Conservation (phyloP, 2,329 filamentous ascomycete species). For the Colletotrichum sp. region DNA sequence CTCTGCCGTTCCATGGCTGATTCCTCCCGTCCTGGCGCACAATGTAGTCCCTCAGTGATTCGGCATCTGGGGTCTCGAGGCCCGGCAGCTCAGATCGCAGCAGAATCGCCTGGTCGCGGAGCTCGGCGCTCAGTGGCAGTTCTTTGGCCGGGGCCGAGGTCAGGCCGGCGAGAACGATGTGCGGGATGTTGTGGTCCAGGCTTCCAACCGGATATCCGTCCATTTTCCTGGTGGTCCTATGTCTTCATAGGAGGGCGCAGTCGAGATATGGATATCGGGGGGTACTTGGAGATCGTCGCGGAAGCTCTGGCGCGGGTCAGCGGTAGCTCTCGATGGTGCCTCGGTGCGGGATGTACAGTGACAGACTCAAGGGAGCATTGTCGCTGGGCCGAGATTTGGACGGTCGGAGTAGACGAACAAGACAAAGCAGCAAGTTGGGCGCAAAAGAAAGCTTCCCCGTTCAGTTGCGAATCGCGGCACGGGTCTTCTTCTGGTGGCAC, state of each 20-base stretch:
- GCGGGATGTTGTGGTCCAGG: conserved; percentile 84
- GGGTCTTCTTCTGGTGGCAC: background rate
- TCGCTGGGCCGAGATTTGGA: background rate
- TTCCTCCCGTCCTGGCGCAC: conserved; percentile 66
- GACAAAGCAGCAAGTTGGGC: background rate
- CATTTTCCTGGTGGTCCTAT: conserved; percentile 52
- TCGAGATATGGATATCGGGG: background rate
- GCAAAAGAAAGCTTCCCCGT: background rate
- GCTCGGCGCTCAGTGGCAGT: conserved; percentile 49
- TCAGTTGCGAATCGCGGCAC: background rate
- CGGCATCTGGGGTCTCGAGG: conserved; percentile 68
- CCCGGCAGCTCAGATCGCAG: conserved; percentile 75
- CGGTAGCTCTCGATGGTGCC: background rate
- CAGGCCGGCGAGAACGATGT: conserved; percentile 83
- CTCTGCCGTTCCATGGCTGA: conserved; percentile 70
- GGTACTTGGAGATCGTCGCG: background rate
- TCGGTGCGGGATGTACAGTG: background rate
- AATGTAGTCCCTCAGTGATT: conserved; percentile 70
- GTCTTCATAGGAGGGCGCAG: conserved; percentile 30
- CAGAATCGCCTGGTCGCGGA: conserved; percentile 63
- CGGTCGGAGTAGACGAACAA: background rate
- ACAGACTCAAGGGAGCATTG: conserved; percentile 3
- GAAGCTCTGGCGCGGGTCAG: conserved; percentile 1
- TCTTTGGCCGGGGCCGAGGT: conserved; percentile 42
- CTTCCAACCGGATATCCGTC: conserved; percentile 82